Evolutionary conservation across 176 grass and related monocot species (phyloP), one percentile per base, ranked within the genome.

Genomic region (Dendrocalamus sinicus): DNA sequence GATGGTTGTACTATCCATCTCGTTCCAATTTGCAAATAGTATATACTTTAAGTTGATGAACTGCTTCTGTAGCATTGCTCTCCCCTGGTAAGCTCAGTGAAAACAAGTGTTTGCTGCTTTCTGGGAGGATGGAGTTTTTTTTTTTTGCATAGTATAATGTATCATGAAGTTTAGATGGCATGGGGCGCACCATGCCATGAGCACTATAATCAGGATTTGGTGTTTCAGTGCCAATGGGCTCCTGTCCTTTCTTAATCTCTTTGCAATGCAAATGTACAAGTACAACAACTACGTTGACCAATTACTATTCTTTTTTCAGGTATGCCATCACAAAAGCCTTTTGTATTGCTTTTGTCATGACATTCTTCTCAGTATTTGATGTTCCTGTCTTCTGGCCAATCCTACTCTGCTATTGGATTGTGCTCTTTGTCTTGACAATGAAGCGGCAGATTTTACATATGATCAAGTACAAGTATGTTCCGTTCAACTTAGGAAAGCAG

Each of bases 381-480:
- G 94, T 96, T 76, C 94, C 94, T 54, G 91, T 96, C 67, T 96
- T 93, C 91, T 96, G 91, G 94, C 94, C 94, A 73, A 96, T 96
- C 72, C 91, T 96, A 58, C 86, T 96, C 22, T 96, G 87, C 40
- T 96, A 96, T 3, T 96, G 94, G 94, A 74, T 93, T 63, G 94
- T 96, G 72, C 94, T 96, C 46, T 93, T 96, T 83, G 77, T 91
- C 65, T 84, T 96, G 60, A 96, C 94, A 63, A 96, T 93, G 94
- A 96, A 93, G 74, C 94, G 94, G 1, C 94, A 96, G 40, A 96
- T 96, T 88, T 15, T 93, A 54, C 94, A 95, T 79, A 95, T 95
- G 94, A 45, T 95, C 73, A 95, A 93, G 70, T 93, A 93, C 86
- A 95, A 93, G 54, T 95, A 95, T 86, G 86, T 93, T 39, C 94